phyloP scores from a whole-genome alignment of 352 stramenopile species.

The Globisporangium mamillatum region DNA sequence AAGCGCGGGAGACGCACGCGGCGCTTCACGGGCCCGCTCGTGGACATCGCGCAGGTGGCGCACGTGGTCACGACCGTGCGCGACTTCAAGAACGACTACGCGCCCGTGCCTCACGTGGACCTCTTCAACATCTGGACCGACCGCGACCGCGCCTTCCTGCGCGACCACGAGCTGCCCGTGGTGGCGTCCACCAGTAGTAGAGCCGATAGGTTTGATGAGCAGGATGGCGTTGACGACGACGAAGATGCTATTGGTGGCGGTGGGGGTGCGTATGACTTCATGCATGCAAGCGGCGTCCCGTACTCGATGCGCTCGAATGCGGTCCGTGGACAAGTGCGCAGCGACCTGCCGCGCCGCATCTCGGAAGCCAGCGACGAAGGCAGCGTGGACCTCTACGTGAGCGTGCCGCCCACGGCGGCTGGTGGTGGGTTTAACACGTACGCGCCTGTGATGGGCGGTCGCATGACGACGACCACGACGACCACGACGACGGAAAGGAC shows the following conservation, averaged over 20 bases:
- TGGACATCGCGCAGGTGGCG: conserved; percentile 72
- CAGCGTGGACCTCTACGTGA: conserved; percentile 26
- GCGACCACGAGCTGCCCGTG: conserved; percentile 13
- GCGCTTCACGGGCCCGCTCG: conserved; percentile 26
- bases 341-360: conserved; percentile 32
- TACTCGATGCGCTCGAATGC: conserved; percentile 15
- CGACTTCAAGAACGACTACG: conserved; percentile 74
- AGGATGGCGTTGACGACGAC: neutral
- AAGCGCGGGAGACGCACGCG: conserved; percentile 25
- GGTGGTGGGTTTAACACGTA: neutral
- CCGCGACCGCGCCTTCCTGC: conserved; percentile 12
- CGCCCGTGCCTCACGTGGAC: conserved; percentile 18
- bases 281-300: neutral
- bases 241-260: neutral
- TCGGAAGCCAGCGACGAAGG: conserved; percentile 46
- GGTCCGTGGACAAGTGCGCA: conserved; percentile 17
- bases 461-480: neutral
- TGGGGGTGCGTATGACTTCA: neutral
- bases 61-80: conserved; percentile 63
- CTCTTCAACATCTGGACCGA: conserved; percentile 62
- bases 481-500: neutral
- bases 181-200: neutral
- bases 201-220: conserved; percentile 5
- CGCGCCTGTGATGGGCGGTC: neutral
- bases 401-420: neutral